Conservation (phyloP, 805 yeast genomes). For the Yamadazyma ubonensis region DNA sequence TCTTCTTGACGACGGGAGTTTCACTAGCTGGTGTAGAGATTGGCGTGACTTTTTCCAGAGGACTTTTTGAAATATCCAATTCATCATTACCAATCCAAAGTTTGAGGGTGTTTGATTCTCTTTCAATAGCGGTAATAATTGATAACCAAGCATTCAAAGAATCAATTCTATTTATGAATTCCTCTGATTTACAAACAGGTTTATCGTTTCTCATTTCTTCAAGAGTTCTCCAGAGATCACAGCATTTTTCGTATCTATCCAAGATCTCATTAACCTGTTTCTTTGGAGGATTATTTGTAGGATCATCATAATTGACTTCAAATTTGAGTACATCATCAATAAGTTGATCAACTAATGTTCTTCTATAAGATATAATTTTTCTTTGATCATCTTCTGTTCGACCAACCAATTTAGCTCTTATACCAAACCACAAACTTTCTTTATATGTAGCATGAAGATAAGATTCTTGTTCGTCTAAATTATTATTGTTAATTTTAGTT, state of each 20-base stretch:
- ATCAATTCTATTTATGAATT: constrained; percentile 64
- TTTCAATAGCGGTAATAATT: constrained; percentile 63
- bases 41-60: constrained; percentile 20
- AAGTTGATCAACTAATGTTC: constrained; percentile 71
- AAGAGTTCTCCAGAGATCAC: constrained; percentile 74
- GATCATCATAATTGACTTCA: constrained; percentile 48
- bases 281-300: constrained; percentile 29
- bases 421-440: constrained; percentile 83
- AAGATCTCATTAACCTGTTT: constrained; percentile 56
- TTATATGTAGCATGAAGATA: constrained; percentile 55
- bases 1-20: constrained; percentile 20
- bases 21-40: constrained; percentile 16
- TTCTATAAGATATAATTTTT: constrained; percentile 61
- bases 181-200: constrained; percentile 63
- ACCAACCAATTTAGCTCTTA: constrained; percentile 78
- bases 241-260: constrained; percentile 61
- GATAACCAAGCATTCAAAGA: constrained; percentile 85
- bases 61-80: constrained; percentile 55
- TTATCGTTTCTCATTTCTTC: constrained; percentile 78
- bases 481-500: constrained; percentile 59
- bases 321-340: constrained; percentile 68
- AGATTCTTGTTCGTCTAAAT: constrained; percentile 42
- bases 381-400: constrained; percentile 78
- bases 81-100: constrained; percentile 86
- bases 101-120: constrained; percentile 59